phyloP scores from a whole-genome alignment of 345 rosid species.

The Rubroshorea leprosula region DNA sequence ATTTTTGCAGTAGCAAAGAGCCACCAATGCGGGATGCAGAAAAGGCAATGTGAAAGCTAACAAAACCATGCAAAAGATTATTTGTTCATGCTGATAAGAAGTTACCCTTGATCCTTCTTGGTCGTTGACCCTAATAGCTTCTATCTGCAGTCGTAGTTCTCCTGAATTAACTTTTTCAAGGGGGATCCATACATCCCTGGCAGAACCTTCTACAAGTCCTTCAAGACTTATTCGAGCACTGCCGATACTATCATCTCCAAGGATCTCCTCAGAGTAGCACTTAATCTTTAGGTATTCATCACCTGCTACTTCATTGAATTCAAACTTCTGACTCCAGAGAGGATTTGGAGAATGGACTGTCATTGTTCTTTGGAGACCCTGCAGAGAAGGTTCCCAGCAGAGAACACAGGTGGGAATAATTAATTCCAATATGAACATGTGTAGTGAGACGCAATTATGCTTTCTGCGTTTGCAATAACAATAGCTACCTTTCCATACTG shows the following conservation, averaged over 20 bases:
- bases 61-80: neutral
- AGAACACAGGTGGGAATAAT: conserved; percentile 3
- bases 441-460: neutral
- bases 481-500: conserved; percentile 84
- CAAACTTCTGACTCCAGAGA: conserved; percentile 71
- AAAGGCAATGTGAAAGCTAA: neutral
- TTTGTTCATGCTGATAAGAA: conserved; percentile 9
- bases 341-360: conserved; percentile 44
- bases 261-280: conserved; percentile 63
- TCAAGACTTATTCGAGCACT: conserved; percentile 80
- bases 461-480: conserved; percentile 2
- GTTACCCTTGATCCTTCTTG: conserved; percentile 57
- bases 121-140: conserved; percentile 52
- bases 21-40: too few species aligned
- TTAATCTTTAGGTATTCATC: conserved; percentile 77
- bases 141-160: conserved; percentile 78
- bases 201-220: conserved; percentile 66
- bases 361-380: conserved; percentile 66
- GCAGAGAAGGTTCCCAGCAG: conserved; percentile 14
- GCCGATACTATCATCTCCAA: conserved; percentile 81
- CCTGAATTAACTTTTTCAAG: conserved; percentile 89
- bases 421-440: neutral
- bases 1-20: too few species aligned
- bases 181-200: conserved; percentile 79
- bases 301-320: conserved; percentile 78